A percentile compares a stretch with the other conserved stretches of the same genome.
These are phyloP conservation scores for Orychophragmus violaceus DNA, from an alignment of 345 rosid genomes.

Conservation along the genomic window DNA sequence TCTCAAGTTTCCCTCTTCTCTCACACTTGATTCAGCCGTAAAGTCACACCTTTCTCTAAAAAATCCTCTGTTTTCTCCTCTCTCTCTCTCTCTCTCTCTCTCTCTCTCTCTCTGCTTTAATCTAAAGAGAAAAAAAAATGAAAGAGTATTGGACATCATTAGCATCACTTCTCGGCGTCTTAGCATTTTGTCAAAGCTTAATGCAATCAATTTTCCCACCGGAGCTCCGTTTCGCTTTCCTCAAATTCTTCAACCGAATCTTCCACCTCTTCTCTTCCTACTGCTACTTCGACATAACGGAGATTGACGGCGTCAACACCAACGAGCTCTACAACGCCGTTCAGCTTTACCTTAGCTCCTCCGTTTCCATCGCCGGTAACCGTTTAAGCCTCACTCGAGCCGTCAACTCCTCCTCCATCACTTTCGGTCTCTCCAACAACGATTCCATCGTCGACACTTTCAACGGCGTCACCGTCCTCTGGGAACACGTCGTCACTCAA, in stretches of 20 bases:
- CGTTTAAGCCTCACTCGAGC: constrained; percentile 85
- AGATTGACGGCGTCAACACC: constrained; percentile 95
- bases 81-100: background rate
- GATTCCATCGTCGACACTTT: constrained; percentile 68
- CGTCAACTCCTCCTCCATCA: constrained; percentile 76
- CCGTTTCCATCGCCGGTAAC: constrained; percentile 63
- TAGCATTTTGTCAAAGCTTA: constrained; percentile 79
- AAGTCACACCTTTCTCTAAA: background rate
- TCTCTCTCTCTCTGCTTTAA: background rate
- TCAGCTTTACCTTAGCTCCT: constrained; percentile 84
- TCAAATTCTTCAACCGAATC: constrained; percentile 49
- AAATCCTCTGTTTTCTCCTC: background rate
- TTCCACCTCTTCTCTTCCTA: constrained; percentile 53
- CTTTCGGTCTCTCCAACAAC: constrained; percentile 79
- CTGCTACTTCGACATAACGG: constrained; percentile 90
- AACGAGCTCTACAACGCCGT: constrained; percentile 99
- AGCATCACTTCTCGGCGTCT: constrained; percentile 70
- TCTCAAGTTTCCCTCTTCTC: too few relatives aligned
- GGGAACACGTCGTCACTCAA: constrained; percentile 93
- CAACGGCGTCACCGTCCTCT: constrained; percentile 49
- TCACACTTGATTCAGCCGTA: background rate
- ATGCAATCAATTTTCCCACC: constrained; percentile 76
- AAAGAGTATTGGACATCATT: constrained; percentile 79
- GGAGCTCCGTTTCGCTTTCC: constrained; percentile 65
- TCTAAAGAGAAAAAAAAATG: constrained; percentile 25